Percentiles rank a stretch among this genome's conserved stretches.
phyloP scores from a whole-genome alignment of 352 stramenopile species.

The Aphanomyces euteiches region DNA sequence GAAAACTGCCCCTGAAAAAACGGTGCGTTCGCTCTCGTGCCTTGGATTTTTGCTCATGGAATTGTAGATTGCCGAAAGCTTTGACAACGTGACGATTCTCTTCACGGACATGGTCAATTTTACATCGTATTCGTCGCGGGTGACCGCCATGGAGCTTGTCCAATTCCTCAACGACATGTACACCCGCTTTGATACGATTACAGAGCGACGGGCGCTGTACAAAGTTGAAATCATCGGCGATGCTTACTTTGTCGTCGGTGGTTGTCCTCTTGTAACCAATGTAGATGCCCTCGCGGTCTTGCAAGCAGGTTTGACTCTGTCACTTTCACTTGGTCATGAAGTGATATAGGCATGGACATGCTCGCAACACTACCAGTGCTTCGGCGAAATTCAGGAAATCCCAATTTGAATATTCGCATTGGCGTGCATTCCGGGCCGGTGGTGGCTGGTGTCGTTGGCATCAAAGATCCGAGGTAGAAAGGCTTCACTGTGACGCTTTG shows the following conservation, averaged over 20 bases:
- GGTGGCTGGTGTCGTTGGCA: constrained; percentile 37
- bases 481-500: neutral
- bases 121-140: constrained; percentile 35
- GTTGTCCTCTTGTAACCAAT: constrained; percentile 35
- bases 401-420: constrained; percentile 36
- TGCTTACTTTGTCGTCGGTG: constrained; percentile 38
- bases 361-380: constrained; percentile 23
- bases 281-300: constrained; percentile 33
- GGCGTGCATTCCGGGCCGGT: constrained; percentile 34
- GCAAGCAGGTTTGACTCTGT: constrained; percentile 49
- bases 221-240: constrained; percentile 32
- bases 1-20: constrained; percentile 54
- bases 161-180: constrained; percentile 28
- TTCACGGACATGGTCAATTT: constrained; percentile 47
- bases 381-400: constrained; percentile 26
- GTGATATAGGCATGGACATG: constrained; percentile 41
- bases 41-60: neutral
- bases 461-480: constrained; percentile 34
- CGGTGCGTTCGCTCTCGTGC: constrained; percentile 2
- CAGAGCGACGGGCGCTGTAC: constrained; percentile 23
- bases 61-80: constrained; percentile 33
- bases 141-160: constrained; percentile 33
- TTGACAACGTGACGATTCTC: constrained; percentile 38
- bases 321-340: constrained; percentile 42
- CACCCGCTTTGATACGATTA: constrained; percentile 19